Base-by-base conservation (phyloP, 1,139 yeast species). In the Yamadazyma triangularis region DNA sequence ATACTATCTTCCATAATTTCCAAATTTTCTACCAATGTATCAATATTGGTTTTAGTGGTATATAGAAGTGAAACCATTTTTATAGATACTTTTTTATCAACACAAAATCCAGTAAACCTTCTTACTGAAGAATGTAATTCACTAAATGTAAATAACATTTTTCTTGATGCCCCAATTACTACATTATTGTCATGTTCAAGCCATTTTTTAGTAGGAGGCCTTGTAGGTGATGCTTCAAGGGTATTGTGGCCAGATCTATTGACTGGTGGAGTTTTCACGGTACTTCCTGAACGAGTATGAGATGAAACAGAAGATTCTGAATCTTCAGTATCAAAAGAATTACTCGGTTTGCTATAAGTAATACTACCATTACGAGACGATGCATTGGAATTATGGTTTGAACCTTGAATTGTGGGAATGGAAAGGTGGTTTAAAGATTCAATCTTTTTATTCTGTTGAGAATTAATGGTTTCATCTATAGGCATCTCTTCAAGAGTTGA, bases 111-210 rank as follows among this genome's bases (percentile, higher is more conserved):
- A 10, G 82, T 70, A 39, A 82, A 75, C 35, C 85, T 68, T 38
- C 85, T 62, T 7, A 85, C 67, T 3, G 82, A 78, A 22, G 80
- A 74, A 42, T 81, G 88, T 30, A 84, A 65, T 47, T 84, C 93
- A 29, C 84, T 77, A 33, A 82, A 72, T 10, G 81, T 63, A 48
- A 73, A 77, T 5, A 77, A 50, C 4, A 79, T 51, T 44, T 78
- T 79, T 36, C 82, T 54, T 8, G 83, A 70, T 0, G 75, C 73
- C 25, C 67, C 66, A 3, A 77, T 60, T 1, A 77, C 52, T 5
- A 10, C 10, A n/a, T 5, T n/a, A 10, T 14, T 7, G 5, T 46
- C 24, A 34, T 42, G 33, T 40, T 49, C 25, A 4, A 15, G 4
- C 8, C 14, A 23, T 30, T 21, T 28, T 28, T n/a, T n/a, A 8